Evolutionary conservation across 345 rosid genomes (phyloP).

Genomic region (Populus tremula): DNA sequence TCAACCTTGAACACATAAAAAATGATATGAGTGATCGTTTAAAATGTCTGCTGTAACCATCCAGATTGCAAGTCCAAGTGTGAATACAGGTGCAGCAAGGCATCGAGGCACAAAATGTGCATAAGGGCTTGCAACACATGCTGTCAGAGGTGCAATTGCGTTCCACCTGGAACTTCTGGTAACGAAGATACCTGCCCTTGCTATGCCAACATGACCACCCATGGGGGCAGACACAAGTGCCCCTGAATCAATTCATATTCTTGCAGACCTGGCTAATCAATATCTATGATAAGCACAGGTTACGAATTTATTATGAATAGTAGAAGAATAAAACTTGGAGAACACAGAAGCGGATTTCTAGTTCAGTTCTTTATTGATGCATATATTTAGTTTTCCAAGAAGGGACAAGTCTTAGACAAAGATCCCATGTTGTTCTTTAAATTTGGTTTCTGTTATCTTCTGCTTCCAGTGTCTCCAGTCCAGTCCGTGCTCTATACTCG

Average conservation of each 20-base stretch:
- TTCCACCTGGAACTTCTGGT: slow-evolving; percentile 52
- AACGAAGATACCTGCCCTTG: slow-evolving; percentile 44
- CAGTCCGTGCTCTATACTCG: background rate
- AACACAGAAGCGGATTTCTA: background rate
- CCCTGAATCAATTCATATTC: slow-evolving; percentile 23
- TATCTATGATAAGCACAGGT: background rate
- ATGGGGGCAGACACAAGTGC: slow-evolving; percentile 41
- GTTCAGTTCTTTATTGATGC: background rate
- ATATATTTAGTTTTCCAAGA: background rate
- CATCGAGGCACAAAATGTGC: slow-evolving; percentile 50
- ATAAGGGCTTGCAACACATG: slow-evolving; percentile 52
- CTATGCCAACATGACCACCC: slow-evolving; percentile 50
- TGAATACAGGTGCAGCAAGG: slow-evolving; percentile 45
- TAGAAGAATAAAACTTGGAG: background rate
- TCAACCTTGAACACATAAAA: background rate
- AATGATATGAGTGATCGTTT: background rate
- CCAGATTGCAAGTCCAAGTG: slow-evolving; percentile 45
- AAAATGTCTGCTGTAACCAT: background rate
- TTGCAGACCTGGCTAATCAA: background rate
- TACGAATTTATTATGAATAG: background rate
- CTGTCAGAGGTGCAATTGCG: slow-evolving; percentile 52
- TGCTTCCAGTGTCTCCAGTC: background rate
- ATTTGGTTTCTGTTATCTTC: background rate
- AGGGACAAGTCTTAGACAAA: background rate
- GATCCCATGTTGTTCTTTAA: background rate